Evolutionary conservation across 768 basidiomycete species (phyloP).

Genomic region (Tricholoma sp.): DNA sequence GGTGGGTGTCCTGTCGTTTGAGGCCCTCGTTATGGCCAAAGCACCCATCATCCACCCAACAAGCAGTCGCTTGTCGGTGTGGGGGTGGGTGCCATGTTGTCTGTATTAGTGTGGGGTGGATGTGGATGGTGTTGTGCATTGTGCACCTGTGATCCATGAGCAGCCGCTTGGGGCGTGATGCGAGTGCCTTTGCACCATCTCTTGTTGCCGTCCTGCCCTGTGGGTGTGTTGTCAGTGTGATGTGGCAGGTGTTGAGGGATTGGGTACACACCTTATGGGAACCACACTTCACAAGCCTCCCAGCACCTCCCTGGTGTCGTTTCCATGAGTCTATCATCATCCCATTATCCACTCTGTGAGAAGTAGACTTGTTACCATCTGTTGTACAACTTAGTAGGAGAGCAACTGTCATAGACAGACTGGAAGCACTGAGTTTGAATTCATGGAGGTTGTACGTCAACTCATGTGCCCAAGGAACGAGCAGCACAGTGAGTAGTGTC

Average conservation of each 20-base stretch:
- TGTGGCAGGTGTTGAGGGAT: neutral
- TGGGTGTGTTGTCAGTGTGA: neutral
- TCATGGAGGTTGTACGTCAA: too few species aligned
- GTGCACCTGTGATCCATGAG: neutral
- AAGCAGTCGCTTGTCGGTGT: neutral
- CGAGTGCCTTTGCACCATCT: neutral
- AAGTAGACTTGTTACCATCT: too few species aligned
- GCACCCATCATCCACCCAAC: neutral
- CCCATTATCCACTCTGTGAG: constrained; percentile 21
- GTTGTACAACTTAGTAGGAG: too few species aligned
- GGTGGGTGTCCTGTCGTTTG: neutral
- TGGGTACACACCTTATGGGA: neutral
- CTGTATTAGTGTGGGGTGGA: neutral
- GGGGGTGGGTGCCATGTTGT: neutral
- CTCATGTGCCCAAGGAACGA: too few species aligned
- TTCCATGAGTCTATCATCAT: constrained; percentile 5
- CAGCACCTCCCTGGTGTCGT: neutral
- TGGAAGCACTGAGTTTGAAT: too few species aligned
- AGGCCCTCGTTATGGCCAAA: neutral
- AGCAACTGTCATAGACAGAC: too few species aligned
- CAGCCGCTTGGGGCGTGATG: neutral
- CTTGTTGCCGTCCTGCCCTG: neutral
- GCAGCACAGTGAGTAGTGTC: too few species aligned
- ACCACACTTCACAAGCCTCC: neutral
- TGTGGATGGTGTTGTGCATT: neutral